Percentiles rank a stretch among this genome's conserved stretches.
phyloP scores from a whole-genome alignment of 2,329 filamentous ascomycete species.

The Zarea fungicola region DNA sequence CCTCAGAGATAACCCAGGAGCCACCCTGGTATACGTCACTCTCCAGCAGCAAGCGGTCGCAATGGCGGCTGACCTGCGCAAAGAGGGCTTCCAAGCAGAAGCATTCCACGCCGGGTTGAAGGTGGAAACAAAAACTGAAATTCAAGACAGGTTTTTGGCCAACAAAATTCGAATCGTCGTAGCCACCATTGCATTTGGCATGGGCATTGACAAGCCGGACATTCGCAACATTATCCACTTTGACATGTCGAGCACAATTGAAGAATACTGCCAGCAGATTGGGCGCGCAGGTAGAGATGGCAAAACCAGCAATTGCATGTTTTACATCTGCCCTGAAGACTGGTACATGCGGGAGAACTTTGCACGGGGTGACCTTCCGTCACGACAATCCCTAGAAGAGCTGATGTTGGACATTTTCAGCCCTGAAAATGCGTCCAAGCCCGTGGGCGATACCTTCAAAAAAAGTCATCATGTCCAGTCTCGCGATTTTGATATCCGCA shows the following conservation, averaged over 20 bases:
- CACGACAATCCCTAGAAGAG: conserved; percentile 39
- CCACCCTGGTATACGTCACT: conserved; percentile 58
- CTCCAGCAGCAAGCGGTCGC: conserved; percentile 43
- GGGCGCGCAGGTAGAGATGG: conserved; percentile 52
- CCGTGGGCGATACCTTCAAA: conserved; percentile 23
- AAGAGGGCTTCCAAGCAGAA: conserved; percentile 35
- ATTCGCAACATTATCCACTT: conserved; percentile 52
- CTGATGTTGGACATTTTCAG: conserved; percentile 50
- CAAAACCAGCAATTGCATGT: conserved; percentile 47
- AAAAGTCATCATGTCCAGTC: conserved; percentile 40
- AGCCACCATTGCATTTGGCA: conserved; percentile 55
- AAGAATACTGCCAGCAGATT: conserved; percentile 54
- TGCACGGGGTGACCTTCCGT: conserved; percentile 54
- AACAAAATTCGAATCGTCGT: conserved; percentile 32
- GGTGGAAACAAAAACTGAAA: conserved; percentile 34
- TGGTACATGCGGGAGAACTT: conserved; percentile 56
- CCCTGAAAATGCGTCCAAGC: conserved; percentile 16
- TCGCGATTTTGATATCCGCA: conserved; percentile 48
- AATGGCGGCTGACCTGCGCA: conserved; percentile 35
- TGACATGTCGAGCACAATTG: conserved; percentile 45
- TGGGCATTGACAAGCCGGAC: conserved; percentile 53
- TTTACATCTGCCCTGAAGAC: conserved; percentile 53
- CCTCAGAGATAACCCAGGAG: conserved; percentile 44
- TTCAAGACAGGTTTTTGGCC: conserved; percentile 50
- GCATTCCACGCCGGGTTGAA: conserved; percentile 49